Conservation (phyloP, 768 basidiomycete genomes). For the Boletellus ananiceps region DNA sequence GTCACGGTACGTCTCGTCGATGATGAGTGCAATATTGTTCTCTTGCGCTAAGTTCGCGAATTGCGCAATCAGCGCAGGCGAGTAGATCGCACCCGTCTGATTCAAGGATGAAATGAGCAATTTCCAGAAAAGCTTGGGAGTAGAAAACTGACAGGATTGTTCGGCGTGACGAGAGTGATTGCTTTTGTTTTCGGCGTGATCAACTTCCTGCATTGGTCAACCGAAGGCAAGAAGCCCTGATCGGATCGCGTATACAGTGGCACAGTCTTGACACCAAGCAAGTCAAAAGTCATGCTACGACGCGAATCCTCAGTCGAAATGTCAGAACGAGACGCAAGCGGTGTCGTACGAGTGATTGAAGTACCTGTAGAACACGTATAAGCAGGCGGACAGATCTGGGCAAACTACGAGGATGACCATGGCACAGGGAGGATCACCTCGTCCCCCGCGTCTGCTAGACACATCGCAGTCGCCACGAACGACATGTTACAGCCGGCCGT, state of each 20-base stretch:
- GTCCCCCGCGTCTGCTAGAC: slow-evolving; percentile 62
- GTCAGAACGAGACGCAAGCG: neutral
- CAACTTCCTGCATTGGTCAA: slow-evolving; percentile 43
- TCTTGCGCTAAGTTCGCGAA: slow-evolving; percentile 58
- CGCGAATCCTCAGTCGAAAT: neutral
- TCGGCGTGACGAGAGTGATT: slow-evolving; percentile 72
- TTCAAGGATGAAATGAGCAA: neutral
- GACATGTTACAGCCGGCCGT: slow-evolving; percentile 74
- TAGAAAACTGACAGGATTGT: slow-evolving; percentile 55
- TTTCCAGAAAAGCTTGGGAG: neutral
- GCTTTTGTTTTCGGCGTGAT: slow-evolving; percentile 60
- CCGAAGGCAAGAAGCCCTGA: slow-evolving; percentile 58
- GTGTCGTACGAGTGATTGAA: slow-evolving; percentile 54
- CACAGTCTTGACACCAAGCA: slow-evolving; percentile 58
- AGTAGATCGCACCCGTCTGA: slow-evolving; percentile 68
- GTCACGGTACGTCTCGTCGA: slow-evolving; percentile 91
- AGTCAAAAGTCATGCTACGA: slow-evolving; percentile 60
- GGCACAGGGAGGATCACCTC: slow-evolving; percentile 71
- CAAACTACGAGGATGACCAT: slow-evolving; percentile 40
- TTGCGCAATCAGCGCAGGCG: slow-evolving; percentile 47
- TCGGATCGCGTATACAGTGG: slow-evolving; percentile 47
- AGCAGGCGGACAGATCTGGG: neutral
- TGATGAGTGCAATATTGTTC: slow-evolving; percentile 55
- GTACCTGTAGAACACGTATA: slow-evolving; percentile 40
- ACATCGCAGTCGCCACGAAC: slow-evolving; percentile 58